Conservation (phyloP, 164 flowering plant genomes). For the Paratinospora sagittata region DNA sequence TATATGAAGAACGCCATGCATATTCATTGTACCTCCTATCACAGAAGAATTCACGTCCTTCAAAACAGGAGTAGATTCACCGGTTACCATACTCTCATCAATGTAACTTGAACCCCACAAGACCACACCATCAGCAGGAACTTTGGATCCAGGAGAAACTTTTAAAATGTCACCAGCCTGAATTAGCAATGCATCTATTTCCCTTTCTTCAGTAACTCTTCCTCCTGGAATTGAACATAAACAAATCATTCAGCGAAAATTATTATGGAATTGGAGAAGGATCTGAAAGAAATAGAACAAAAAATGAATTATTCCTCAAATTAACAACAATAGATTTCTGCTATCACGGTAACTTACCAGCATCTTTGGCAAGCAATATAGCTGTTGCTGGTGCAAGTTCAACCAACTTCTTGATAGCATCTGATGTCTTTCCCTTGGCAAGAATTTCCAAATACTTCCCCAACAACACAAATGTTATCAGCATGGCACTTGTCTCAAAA, state of each 20-base stretch:
- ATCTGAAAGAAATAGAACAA: background rate
- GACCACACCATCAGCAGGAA: slow-evolving; percentile 89
- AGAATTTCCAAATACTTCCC: slow-evolving; percentile 94
- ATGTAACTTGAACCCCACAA: slow-evolving; percentile 94
- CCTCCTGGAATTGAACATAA: slow-evolving; percentile 51
- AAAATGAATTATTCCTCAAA: background rate
- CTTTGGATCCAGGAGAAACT: slow-evolving; percentile 89
- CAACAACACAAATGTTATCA: slow-evolving; percentile 88
- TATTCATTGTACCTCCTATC: slow-evolving; percentile 95
- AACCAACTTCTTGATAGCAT: slow-evolving; percentile 91
- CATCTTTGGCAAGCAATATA: slow-evolving; percentile 58
- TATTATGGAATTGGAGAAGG: background rate
- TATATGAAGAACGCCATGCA: slow-evolving; percentile 80
- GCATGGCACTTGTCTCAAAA: slow-evolving; percentile 98
- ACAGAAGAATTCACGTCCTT: slow-evolving; percentile 66
- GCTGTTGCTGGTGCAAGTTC: slow-evolving; percentile 96
- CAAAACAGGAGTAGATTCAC: slow-evolving; percentile 72
- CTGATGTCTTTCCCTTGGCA: slow-evolving; percentile 97
- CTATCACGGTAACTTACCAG: slow-evolving; percentile 37
- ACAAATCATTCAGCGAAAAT: slow-evolving; percentile 3
- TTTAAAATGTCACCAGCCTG: slow-evolving; percentile 84
- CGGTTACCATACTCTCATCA: slow-evolving; percentile 98
- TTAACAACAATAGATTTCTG: background rate
- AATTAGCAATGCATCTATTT: slow-evolving; percentile 84
- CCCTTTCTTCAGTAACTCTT: slow-evolving; percentile 56